Conservation (phyloP, 495 filamentous ascomycete genomes). For the Hypoxylon fuscum region DNA sequence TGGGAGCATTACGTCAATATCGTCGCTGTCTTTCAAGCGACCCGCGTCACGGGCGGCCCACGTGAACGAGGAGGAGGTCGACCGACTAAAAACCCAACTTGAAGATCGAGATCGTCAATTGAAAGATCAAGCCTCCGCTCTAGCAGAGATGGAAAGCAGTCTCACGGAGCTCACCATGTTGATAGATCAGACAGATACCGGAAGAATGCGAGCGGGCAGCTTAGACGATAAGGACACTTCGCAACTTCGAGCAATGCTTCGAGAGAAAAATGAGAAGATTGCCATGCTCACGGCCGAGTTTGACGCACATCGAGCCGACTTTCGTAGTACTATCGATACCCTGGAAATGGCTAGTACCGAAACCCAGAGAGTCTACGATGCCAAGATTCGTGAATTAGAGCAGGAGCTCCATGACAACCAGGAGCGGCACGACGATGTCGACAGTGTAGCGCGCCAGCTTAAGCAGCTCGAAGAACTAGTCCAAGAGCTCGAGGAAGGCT, state of each 20-base stretch:
- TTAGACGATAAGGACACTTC: slow-evolving; percentile 81
- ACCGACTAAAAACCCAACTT: slow-evolving; percentile 71
- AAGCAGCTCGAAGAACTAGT: slow-evolving; percentile 97
- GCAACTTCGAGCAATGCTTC: slow-evolving; percentile 80
- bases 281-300: slow-evolving; percentile 91
- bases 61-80: slow-evolving; percentile 70
- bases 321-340: slow-evolving; percentile 95
- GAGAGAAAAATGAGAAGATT: slow-evolving; percentile 98
- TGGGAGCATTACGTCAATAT: slow-evolving; percentile 56
- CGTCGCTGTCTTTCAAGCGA: slow-evolving; percentile 59
- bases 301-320: slow-evolving; percentile 93
- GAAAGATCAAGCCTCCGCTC: slow-evolving; percentile 80
- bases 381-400: slow-evolving; percentile 87
- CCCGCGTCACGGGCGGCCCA: slow-evolving; percentile 58
- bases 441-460: slow-evolving; percentile 86
- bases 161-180: slow-evolving; percentile 77
- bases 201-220: slow-evolving; percentile 56
- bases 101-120: slow-evolving; percentile 87
- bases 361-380: slow-evolving; percentile 97
- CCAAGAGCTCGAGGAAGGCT: slow-evolving; percentile 93
- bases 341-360: slow-evolving; percentile 95
- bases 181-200: slow-evolving; percentile 61
- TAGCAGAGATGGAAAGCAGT: slow-evolving; percentile 86
- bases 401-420: slow-evolving; percentile 83
- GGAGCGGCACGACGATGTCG: slow-evolving; percentile 85